Percentiles rank a stretch among this genome's conserved stretches.
Conservation (phyloP, 1,284 basidiomycete genomes). For the Ceratobasidium theobromae region DNA sequence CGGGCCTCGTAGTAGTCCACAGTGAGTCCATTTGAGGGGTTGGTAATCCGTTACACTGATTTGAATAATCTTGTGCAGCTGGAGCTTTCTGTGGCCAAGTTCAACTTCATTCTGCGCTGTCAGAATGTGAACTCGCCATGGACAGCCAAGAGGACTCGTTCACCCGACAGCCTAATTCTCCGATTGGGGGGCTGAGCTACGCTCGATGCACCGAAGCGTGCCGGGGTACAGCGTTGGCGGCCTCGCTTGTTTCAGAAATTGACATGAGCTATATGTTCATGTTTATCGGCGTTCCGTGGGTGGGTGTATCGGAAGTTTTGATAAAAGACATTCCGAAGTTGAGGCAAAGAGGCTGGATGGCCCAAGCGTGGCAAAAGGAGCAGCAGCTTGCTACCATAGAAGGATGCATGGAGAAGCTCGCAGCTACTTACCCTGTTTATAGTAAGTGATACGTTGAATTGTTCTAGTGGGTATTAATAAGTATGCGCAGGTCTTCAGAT, state of each 20-base stretch:
- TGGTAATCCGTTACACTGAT: too few species aligned
- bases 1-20: not conserved
- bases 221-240: not conserved
- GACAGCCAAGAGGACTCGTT: not conserved
- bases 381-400: not conserved
- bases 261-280: constrained; percentile 17
- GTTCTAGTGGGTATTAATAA: too few species aligned
- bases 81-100: not conserved
- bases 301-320: not conserved
- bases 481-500: too few species aligned
- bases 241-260: not conserved
- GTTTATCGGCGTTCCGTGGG: constrained; percentile 9
- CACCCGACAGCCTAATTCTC: not conserved
- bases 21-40: not conserved
- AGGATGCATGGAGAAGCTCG: not conserved
- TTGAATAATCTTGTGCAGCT: not conserved
- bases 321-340: not conserved
- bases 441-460: not conserved
- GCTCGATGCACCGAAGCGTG: constrained; percentile 12
- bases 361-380: constrained; percentile 1
- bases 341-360: not conserved
- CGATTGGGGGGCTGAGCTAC: constrained; percentile 1
- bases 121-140: not conserved
- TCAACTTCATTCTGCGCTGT: constrained; percentile 5
- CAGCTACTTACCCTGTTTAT: not conserved